A percentile compares a stretch with the other conserved stretches of the same genome.
These are phyloP conservation scores for Paracoccidioides brasiliensis DNA, from an alignment of 2,329 filamentous ascomycete species.

Conservation along the genomic window DNA sequence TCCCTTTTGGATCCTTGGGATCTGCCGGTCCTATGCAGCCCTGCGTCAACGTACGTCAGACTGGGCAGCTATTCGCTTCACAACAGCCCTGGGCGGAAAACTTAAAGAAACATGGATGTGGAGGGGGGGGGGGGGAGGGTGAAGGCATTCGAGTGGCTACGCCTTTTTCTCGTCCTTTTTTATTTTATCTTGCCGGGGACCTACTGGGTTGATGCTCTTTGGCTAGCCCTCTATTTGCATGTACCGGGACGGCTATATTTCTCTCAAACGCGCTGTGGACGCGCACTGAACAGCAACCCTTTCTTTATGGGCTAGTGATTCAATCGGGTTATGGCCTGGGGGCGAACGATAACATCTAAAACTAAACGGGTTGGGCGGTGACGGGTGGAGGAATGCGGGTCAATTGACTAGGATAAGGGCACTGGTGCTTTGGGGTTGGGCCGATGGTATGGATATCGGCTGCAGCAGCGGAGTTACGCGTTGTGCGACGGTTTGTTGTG, in stretches of 20 bases:
- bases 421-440: background rate
- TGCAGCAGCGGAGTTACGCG: constrained; percentile 3
- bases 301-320: background rate
- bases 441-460: constrained; percentile 1
- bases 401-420: constrained; percentile 1
- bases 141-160: background rate
- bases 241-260: background rate
- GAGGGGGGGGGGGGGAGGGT: background rate
- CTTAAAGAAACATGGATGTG: background rate
- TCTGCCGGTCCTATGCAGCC: constrained; percentile 10
- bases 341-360: background rate
- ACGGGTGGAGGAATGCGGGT: background rate
- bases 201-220: background rate
- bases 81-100: constrained; percentile 5
- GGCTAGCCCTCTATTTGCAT: background rate
- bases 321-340: background rate
- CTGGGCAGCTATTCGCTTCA: constrained; percentile 9
- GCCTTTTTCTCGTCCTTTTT: too few species aligned
- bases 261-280: constrained; percentile 2
- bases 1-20: constrained; percentile 6
- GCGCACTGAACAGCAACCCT: background rate
- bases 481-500: background rate
- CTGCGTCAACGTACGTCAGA: constrained; percentile 10
- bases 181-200: background rate
- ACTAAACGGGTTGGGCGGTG: constrained; percentile 1